Conservation (phyloP, 1,284 basidiomycete species). For the Cutaneotrichosporon sp. region DNA sequence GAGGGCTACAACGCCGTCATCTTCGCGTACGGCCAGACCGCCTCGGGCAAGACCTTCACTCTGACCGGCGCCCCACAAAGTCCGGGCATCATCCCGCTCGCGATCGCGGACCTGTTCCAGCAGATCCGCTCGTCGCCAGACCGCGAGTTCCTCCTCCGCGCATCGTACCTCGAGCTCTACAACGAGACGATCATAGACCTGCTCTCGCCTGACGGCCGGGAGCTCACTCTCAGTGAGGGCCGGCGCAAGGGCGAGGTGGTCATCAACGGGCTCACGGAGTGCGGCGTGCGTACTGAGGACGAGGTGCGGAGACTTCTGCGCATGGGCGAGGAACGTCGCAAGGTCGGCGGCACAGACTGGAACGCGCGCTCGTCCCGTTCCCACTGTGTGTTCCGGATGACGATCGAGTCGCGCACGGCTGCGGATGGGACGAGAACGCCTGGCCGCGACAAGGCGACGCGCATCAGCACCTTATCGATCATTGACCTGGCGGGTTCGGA, state of each 20-base stretch:
- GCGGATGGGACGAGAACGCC: slow-evolving; percentile 20
- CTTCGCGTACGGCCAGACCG: slow-evolving; percentile 78
- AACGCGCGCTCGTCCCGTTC: slow-evolving; percentile 90
- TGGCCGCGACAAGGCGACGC: slow-evolving; percentile 44
- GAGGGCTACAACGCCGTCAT: slow-evolving; percentile 95
- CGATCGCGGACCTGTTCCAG: slow-evolving; percentile 64
- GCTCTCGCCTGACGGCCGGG: slow-evolving; percentile 38
- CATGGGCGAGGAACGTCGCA: slow-evolving; percentile 81
- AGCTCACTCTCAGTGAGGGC: slow-evolving; percentile 49
- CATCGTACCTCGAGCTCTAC: slow-evolving; percentile 95
- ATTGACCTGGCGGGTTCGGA: slow-evolving; percentile 90
- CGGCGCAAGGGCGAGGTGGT: slow-evolving; percentile 53
- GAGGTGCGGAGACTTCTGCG: slow-evolving; percentile 80
- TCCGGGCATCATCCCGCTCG: slow-evolving; percentile 91
- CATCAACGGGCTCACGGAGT: slow-evolving; percentile 53
- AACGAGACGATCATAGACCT: slow-evolving; percentile 84
- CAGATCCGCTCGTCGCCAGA: slow-evolving; percentile 54
- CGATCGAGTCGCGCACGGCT: slow-evolving; percentile 50
- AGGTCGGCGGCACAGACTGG: slow-evolving; percentile 96
- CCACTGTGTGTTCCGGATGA: slow-evolving; percentile 89
- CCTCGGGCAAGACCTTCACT: slow-evolving; percentile 87
- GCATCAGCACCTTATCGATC: slow-evolving; percentile 67
- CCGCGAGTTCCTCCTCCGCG: slow-evolving; percentile 89
- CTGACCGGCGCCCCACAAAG: slow-evolving; percentile 77
- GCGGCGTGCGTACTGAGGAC: slow-evolving; percentile 82